Conservation (phyloP, 2,329 filamentous ascomycete species). For the Helotiales sp. region DNA sequence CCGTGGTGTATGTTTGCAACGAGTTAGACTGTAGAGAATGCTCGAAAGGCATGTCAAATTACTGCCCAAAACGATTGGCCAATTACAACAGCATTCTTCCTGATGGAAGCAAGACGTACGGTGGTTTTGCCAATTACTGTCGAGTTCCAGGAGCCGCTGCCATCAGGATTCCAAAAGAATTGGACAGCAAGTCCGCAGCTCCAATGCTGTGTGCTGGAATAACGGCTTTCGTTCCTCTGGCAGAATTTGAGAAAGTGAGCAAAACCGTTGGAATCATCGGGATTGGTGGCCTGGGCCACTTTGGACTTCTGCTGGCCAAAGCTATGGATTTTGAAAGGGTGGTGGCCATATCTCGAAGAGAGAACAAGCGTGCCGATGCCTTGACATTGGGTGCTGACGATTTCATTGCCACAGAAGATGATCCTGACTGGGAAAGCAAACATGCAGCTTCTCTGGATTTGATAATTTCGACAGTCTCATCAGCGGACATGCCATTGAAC, state of each 20-base stretch:
- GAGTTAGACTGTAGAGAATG: neutral
- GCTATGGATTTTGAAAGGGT: slow-evolving; percentile 57
- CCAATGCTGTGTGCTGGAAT: slow-evolving; percentile 83
- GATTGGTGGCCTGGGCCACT: slow-evolving; percentile 69
- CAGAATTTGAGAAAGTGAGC: slow-evolving; percentile 72
- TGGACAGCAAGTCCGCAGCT: slow-evolving; percentile 48
- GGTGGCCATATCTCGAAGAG: slow-evolving; percentile 58
- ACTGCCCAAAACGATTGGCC: neutral
- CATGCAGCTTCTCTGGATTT: neutral
- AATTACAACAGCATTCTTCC: neutral
- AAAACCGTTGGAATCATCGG: slow-evolving; percentile 76
- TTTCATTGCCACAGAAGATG: slow-evolving; percentile 53
- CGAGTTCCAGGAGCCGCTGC: neutral
- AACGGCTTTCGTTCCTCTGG: slow-evolving; percentile 74
- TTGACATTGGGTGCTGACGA: slow-evolving; percentile 57
- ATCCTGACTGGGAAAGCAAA: neutral
- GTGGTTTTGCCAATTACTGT: neutral
- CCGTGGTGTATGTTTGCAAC: neutral
- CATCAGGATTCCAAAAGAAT: neutral
- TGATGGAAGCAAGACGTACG: neutral
- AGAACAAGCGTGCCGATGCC: slow-evolving; percentile 57
- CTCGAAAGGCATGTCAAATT: neutral
- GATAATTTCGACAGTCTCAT: neutral
- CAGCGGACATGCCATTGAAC: neutral
- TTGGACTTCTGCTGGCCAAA: slow-evolving; percentile 66